phyloP scores from a whole-genome alignment of 1,139 yeast genomes.

The Debaryomyces subglobosus region DNA sequence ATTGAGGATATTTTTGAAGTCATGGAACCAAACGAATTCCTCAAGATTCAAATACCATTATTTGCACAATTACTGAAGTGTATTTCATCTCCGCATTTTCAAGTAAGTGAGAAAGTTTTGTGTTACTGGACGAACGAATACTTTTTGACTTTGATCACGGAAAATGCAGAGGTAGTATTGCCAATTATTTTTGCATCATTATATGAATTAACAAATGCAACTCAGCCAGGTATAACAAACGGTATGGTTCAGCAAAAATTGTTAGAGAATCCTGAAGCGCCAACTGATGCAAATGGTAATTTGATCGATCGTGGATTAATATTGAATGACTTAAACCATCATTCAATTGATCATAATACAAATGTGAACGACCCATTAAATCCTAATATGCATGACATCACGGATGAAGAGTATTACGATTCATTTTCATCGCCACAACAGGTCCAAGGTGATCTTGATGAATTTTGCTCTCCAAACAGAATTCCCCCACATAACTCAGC shows the following conservation, averaged over 20 bases:
- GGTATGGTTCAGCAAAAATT: conserved; percentile 51
- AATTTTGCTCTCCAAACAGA: conserved; percentile 29
- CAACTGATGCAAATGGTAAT: conserved; percentile 52
- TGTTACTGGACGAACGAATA: conserved; percentile 96
- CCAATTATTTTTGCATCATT: conserved; percentile 92
- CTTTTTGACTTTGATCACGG: conserved; percentile 86
- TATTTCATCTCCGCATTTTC: conserved; percentile 94
- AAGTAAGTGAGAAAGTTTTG: conserved; percentile 93
- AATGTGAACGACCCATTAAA: conserved; percentile 17
- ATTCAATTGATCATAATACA: conserved; percentile 17
- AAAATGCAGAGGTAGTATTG: conserved; percentile 85
- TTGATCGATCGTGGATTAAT: conserved; percentile 45
- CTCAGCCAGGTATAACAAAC: conserved; percentile 53
- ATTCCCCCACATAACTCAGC: conserved; percentile 51
- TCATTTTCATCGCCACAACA: conserved; percentile 44
- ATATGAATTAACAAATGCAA: conserved; percentile 72
- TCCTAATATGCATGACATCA: conserved; percentile 23
- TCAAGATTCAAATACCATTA: conserved; percentile 88
- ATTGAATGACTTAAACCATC: conserved; percentile 24
- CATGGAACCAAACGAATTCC: conserved; percentile 90
- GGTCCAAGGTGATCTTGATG: conserved; percentile 23
- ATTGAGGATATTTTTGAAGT: conserved; percentile 96
- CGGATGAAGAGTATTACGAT: conserved; percentile 51
- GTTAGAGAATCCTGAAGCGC: conserved; percentile 41
- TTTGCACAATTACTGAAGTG: conserved; percentile 94